Base-by-base conservation (phyloP, 805 yeast genomes). In the Lipomyces spencermartinsiae region DNA sequence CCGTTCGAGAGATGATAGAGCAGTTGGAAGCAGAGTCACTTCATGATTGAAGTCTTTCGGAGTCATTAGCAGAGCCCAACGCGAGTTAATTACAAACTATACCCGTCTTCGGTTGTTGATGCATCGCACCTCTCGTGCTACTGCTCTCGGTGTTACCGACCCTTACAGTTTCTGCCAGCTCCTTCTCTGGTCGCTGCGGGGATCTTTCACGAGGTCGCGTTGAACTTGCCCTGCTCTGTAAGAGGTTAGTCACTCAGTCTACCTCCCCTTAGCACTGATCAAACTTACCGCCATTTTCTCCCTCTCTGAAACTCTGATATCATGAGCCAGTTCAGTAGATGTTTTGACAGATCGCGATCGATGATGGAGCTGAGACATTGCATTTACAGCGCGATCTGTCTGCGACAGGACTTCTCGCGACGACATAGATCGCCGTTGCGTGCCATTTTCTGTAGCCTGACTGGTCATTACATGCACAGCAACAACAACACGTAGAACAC, bases 1-100 rank as follows among this genome's bases (percentile, higher is more conserved):
- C 5, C 60, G 29, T 1, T 69, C 71, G 19, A 69, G 61, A 16
- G 72, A 31, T 4, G 72, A 69, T 1, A 64, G 19, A 19, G 70
- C 54, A 46, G 61, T 51, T 9, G 59, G 51, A 4, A 59, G 43
- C 19, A 69, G 55, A n/a, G 37, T 56, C 14, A 69, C 72, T 34
- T 64, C 67, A 5, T 71, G 68, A 25, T 58, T 58, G 63, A 63
- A 69, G 0, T 14, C 68, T 61, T 8, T 9, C 19, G 25, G 22
- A n/a, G 29, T 54, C 22, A 58, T 35, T 60, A n/a, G 62, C 16
- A 5, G 35, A 14, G 25, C 19, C 46, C 16, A 43, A 43, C n/a
- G n/a, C 22, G 7, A 12, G n/a, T n/a, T 43, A 16, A 43, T 6
- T 16, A 16, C 2, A 43, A 12, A 7, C 49, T 25, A 9, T 43